Percentiles rank a stretch among this genome's conserved stretches.
phyloP scores from a whole-genome alignment of 83 land plant species.

The Isoetes engelmannii region DNA sequence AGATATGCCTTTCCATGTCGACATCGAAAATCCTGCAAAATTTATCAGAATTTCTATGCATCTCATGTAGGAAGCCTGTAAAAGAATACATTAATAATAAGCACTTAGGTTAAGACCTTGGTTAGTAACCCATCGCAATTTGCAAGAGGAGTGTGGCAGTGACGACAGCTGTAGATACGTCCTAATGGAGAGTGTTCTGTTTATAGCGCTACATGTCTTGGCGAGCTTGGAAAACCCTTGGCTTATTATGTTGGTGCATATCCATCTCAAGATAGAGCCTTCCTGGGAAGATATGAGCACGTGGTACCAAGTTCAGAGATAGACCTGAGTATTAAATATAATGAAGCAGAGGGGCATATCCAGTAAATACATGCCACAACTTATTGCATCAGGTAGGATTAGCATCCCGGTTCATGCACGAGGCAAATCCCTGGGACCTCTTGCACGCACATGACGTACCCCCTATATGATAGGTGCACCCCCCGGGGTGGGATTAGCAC shows the following conservation, averaged over 20 bases:
- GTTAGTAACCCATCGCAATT: too few species aligned
- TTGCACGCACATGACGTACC: too few species aligned
- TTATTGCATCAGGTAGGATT: slow-evolving; percentile 79
- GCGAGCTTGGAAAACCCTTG: slow-evolving; percentile 56
- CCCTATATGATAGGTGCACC: too few species aligned
- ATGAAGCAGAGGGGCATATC: slow-evolving; percentile 87
- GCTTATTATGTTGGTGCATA: slow-evolving; percentile 78
- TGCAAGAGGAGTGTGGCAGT: too few species aligned
- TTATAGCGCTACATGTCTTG: slow-evolving; percentile 61
- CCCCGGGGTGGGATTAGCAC: slow-evolving; percentile 88
- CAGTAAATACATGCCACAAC: slow-evolving; percentile 73
- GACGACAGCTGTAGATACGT: too few species aligned
- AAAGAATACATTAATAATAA: too few species aligned
- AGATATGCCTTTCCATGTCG: too few species aligned
- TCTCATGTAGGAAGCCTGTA: too few species aligned
- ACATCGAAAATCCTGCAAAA: too few species aligned
- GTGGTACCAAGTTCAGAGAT: slow-evolving; percentile 92
- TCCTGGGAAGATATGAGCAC: slow-evolving; percentile 95
- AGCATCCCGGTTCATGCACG: slow-evolving; percentile 72
- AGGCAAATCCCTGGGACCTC: slow-evolving; percentile 57
- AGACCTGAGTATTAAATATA: slow-evolving; percentile 62
- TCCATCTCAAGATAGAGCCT: slow-evolving; percentile 92
- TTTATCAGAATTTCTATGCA: too few species aligned
- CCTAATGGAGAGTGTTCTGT: slow-evolving; percentile 38
- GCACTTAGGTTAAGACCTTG: too few species aligned